Evolutionary conservation across 2,329 filamentous ascomycete genomes (phyloP).

Genomic region (Hypoxylon sp.): DNA sequence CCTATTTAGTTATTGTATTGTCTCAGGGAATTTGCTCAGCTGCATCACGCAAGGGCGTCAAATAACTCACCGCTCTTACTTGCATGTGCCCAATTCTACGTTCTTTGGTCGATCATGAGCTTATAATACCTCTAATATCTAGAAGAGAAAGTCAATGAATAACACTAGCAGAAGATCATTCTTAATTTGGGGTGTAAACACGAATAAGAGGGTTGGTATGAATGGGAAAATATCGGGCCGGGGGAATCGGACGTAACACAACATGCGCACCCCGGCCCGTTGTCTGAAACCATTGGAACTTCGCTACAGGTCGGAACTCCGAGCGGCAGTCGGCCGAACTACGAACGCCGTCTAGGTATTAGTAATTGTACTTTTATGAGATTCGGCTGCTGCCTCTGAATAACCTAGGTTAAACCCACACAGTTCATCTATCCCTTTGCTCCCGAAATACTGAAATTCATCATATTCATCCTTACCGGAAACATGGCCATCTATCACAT

Average conservation of each 20-base stretch:
- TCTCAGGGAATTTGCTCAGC: too few relatives aligned
- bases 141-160: neutral
- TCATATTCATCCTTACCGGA: neutral
- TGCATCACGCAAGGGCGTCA: too few relatives aligned
- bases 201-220: neutral
- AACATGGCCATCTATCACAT: slow-evolving; percentile 43
- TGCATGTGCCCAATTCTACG: neutral
- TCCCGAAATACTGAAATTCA: neutral
- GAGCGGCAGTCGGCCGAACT: slow-evolving; percentile 4
- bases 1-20: too few relatives aligned
- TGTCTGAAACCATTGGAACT: neutral
- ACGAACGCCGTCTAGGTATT: neutral
- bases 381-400: neutral
- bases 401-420: neutral
- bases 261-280: too few relatives aligned
- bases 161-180: neutral
- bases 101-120: neutral
- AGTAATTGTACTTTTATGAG: neutral
- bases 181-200: neutral
- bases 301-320: slow-evolving; percentile 12
- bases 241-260: slow-evolving; percentile 1
- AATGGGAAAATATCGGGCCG: slow-evolving; percentile 2
- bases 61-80: neutral
- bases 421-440: neutral
- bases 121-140: neutral